These are phyloP conservation scores for Priceomyces melissophilus DNA, from an alignment of 805 yeast genomes.

Conservation along the genomic window DNA sequence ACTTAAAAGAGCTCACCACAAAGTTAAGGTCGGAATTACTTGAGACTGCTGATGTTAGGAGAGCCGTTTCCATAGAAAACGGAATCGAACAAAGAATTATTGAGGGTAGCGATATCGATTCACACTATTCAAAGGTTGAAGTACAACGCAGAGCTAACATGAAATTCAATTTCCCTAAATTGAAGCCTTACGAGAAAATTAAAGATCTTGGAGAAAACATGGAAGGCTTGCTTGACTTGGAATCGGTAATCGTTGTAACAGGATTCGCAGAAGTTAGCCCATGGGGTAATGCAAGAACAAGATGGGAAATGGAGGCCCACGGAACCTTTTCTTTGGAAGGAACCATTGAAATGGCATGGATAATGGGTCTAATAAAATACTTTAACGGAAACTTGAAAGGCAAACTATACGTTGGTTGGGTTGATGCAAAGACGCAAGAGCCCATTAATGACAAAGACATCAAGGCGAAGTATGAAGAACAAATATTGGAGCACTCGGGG, in stretches of 20 bases:
- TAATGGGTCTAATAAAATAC: conserved; percentile 96
- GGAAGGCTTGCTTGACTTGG: conserved; percentile 89
- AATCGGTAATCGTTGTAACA: conserved; percentile 88
- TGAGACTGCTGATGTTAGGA: conserved; percentile 87
- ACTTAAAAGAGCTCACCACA: conserved; percentile 83
- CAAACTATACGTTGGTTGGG: conserved; percentile 94
- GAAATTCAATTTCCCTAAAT: conserved; percentile 87
- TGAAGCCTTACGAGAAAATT: conserved; percentile 73
- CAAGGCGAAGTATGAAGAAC: conserved; percentile 85
- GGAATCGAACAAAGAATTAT: conserved; percentile 83
- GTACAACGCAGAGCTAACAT: conserved; percentile 94
- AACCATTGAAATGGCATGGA: conserved; percentile 99
- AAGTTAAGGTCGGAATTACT: conserved; percentile 71
- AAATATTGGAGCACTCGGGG: conserved; percentile 91
- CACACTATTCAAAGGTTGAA: conserved; percentile 71
- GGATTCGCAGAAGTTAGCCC: conserved; percentile 99
- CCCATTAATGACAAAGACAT: conserved; percentile 95
- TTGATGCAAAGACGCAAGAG: conserved; percentile 85
- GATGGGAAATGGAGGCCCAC: conserved; percentile 98
- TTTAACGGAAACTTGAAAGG: conserved; percentile 89
- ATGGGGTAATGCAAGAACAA: conserved; percentile 98
- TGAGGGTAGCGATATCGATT: conserved; percentile 84
- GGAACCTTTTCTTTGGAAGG: conserved; percentile 93
- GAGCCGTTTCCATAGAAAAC: conserved; percentile 92
- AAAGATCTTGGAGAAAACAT: conserved; percentile 67